Evolutionary conservation across 2,329 filamentous ascomycete genomes (phyloP), one percentile per base, ranked within the genome.

Genomic region (Neonectria hederae): DNA sequence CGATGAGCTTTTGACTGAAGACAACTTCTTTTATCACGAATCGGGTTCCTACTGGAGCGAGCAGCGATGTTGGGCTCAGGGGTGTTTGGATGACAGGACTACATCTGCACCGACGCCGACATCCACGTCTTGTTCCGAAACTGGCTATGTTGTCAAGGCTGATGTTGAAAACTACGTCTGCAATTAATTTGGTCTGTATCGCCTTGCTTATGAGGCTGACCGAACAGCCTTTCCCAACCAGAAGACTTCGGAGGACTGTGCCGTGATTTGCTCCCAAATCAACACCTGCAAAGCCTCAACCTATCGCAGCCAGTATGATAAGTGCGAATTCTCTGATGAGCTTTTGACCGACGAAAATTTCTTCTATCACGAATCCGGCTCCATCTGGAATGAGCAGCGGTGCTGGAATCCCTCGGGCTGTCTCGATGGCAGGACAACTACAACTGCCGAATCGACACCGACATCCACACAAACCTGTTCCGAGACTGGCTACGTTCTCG

Each of bases 171-270:
- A 13, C 32, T 35, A 35, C 14, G 32, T 35, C 49, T 52, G 49
- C 30, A 17, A 52, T 30, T 28, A 14, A 13, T 52, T 52, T 13
- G 30, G 45, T 6, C 45, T 48, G 22, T 54, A 40, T 7, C 22
- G 17, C 21, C 40, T 40, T 11, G 51, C 51, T 1, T 54, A 54
- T 19, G 51, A 40, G 22, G 51, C 51, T 24, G 51, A 54, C 22
- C 17, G 17, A 14, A 54, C 49, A 5, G 35, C 51, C 30, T 54
- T 54, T 24, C 51, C 51, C 30, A 54, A 54, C 32, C 51, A 54
- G 11, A 54, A 54, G 35, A 24, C 51, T 14, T 40, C 51, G 1
- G 51, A 54, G 17, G 51, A 54, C 35, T 42, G 51, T 11, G 51
- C 51, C 1, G 17, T 19, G 19, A 54, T 54, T 19, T 54, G 51